Percentiles rank a stretch among this genome's conserved stretches.
Conservation (phyloP, 2,329 filamentous ascomycete species). For the Phaeosphaeriaceae sp. region DNA sequence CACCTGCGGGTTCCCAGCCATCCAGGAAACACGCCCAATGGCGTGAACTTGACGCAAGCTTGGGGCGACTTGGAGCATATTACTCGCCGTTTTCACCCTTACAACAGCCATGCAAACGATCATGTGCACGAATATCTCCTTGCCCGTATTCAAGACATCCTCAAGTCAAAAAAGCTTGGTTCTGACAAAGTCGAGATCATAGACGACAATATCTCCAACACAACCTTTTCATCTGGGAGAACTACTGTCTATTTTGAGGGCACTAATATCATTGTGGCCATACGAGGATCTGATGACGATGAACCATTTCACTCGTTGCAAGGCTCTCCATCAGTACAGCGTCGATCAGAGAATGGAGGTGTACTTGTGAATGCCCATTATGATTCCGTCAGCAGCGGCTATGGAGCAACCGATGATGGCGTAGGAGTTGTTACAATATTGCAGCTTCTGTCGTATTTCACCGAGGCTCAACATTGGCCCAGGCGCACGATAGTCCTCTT, state of each 20-base stretch:
- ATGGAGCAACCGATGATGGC: conserved; percentile 92
- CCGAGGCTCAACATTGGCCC: conserved; percentile 70
- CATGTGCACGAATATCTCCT: conserved; percentile 79
- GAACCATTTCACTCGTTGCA: conserved; percentile 74
- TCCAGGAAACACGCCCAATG: conserved; percentile 63
- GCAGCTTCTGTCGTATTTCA: conserved; percentile 88
- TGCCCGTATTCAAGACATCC: conserved; percentile 71
- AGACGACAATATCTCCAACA: conserved; percentile 79
- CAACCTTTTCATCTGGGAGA: conserved; percentile 68
- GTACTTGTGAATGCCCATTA: conserved; percentile 96
- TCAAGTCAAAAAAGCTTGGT: conserved; percentile 62
- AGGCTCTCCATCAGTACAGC: conserved; percentile 41
- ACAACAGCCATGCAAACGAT: conserved; percentile 86
- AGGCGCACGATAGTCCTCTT: conserved; percentile 82
- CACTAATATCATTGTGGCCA: conserved; percentile 90
- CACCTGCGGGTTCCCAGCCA: conserved; percentile 77
- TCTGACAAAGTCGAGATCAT: conserved; percentile 68
- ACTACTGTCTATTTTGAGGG: conserved; percentile 83
- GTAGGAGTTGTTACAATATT: conserved; percentile 86
- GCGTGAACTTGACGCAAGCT: conserved; percentile 82
- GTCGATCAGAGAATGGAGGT: conserved; percentile 67
- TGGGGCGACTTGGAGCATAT: conserved; percentile 84
- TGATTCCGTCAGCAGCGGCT: conserved; percentile 90
- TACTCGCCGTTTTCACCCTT: conserved; percentile 81
- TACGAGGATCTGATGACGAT: conserved; percentile 77